Base-by-base conservation (phyloP, 1,284 basidiomycete species). In the Puccinia coronata region DNA sequence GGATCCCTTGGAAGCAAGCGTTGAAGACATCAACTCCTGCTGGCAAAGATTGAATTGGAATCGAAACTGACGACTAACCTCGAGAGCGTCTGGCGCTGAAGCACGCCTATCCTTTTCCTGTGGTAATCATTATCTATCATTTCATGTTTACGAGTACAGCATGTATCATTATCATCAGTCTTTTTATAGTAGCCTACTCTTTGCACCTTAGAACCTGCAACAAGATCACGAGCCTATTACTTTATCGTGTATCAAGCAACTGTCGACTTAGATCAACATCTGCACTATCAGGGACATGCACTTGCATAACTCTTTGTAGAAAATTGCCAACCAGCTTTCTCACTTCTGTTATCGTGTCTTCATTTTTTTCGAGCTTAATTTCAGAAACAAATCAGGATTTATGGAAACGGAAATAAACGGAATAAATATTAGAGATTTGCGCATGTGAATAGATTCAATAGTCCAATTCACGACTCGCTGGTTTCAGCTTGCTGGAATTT, bases 41-140 rank as follows among this genome's bases (percentile, higher is more conserved):
- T 72, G 70, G 70, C 70, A 51, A 39, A 72, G 55, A 39, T 11
- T 72, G 25, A 72, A 51, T 34, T 72, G 70, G 70, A 55, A 39
- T 28, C 70, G 70, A 47, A 72, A 34, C 34, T 72, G 70, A 72
- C 8, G 4, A n/a, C 18, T 39, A 41, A 34, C 12, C n/a, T 25
- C n/a, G n/a, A n/a, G n/a, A n/a, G 28, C 34, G 2, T 41, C 18
- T 8, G 9, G 23, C 3, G 36, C 20, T 20, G 5, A 36, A 61
- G 11, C 23, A 20, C 36, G 9, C 12, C 1, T 63, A 8, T 39
- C n/a, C 3, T 63, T 41, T 31, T 57, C n/a, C 11, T n/a, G 31
- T 18, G 36, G 41, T 20, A 39, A 28, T 5, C 31, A 39, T 63
- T 34, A 16, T 16, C 5, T 20, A 28, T 61, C 36, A 14, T 61